Evolutionary conservation across 371 early-diverging fungal species (phyloP).

Genomic region (Blakeslea trispora): DNA sequence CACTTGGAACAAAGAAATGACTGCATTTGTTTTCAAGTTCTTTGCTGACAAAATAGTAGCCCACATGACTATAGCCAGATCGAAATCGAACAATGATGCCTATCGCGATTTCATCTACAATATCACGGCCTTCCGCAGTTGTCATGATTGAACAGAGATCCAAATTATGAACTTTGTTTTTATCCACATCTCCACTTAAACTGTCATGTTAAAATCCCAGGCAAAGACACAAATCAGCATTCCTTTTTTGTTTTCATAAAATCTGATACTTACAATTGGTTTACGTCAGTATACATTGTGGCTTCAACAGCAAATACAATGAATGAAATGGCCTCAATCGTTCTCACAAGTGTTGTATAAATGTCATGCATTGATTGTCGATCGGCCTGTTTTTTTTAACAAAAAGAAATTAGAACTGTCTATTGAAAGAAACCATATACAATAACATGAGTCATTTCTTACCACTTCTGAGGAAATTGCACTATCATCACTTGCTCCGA

Average conservation of each 20-base stretch:
- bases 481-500: slow-evolving; percentile 28
- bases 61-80: slow-evolving; percentile 22
- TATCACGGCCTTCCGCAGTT: slow-evolving; percentile 57
- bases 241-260: no score
- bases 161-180: slow-evolving; percentile 44
- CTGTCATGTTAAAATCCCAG: no score
- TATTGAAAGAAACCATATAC: no score
- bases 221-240: neutral
- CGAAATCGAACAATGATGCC: slow-evolving; percentile 71
- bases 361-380: slow-evolving; percentile 71
- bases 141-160: slow-evolving; percentile 68
- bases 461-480: slow-evolving; percentile 27
- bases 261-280: slow-evolving; percentile 53
- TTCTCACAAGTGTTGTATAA: slow-evolving; percentile 62
- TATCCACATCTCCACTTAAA: slow-evolving; percentile 18
- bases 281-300: slow-evolving; percentile 45
- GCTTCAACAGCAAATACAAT: slow-evolving; percentile 67
- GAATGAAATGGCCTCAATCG: slow-evolving; percentile 78
- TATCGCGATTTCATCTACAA: slow-evolving; percentile 70
- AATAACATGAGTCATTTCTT: no score
- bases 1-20: slow-evolving; percentile 70
- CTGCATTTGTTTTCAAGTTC: slow-evolving; percentile 67
- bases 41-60: slow-evolving; percentile 50
- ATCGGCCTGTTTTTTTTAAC: no score
- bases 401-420: no score